Percentiles rank a stretch among this genome's conserved stretches.
phyloP scores from a whole-genome alignment of 2,329 filamentous ascomycete species.

The Penicillium concentricum region DNA sequence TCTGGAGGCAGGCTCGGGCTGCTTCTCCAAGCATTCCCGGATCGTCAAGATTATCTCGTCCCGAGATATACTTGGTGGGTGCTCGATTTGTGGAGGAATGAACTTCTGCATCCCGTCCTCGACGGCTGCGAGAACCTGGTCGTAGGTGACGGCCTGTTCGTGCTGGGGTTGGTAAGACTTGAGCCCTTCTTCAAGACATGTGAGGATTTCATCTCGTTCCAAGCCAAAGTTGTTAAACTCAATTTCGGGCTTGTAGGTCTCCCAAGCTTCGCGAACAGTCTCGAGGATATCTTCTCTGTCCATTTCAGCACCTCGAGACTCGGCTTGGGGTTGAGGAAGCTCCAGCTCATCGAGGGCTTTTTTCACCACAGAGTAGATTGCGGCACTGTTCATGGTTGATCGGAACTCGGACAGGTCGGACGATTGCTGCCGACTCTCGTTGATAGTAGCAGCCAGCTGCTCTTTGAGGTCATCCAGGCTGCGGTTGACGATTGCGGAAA shows the following conservation, averaged over 20 bases:
- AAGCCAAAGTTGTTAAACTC: constrained; percentile 86
- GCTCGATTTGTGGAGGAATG: constrained; percentile 68
- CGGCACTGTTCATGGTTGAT: constrained; percentile 71
- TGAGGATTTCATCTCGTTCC: constrained; percentile 84
- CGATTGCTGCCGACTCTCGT: constrained; percentile 70
- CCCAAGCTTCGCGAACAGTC: constrained; percentile 86
- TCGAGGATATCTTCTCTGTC: constrained; percentile 81
- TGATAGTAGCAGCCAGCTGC: constrained; percentile 77
- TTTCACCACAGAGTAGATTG: constrained; percentile 82
- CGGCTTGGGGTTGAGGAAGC: constrained; percentile 59
- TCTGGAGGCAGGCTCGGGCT: constrained; percentile 54
- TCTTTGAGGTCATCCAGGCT: constrained; percentile 78
- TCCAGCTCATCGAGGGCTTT: constrained; percentile 63
- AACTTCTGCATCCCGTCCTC: constrained; percentile 84
- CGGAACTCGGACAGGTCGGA: constrained; percentile 62
- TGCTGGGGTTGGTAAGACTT: constrained; percentile 63
- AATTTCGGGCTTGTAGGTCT: constrained; percentile 91
- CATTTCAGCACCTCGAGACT: constrained; percentile 52
- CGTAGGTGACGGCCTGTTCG: constrained; percentile 66
- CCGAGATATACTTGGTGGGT: constrained; percentile 67
- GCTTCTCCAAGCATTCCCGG: constrained; percentile 77
- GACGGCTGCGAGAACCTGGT: constrained; percentile 82
- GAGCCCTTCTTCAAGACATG: constrained; percentile 81
- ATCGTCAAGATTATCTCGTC: constrained; percentile 84
- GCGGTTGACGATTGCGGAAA: constrained; percentile 74